phyloP scores from a whole-genome alignment of 1,139 yeast genomes.

The Yamadazyma triangularis region DNA sequence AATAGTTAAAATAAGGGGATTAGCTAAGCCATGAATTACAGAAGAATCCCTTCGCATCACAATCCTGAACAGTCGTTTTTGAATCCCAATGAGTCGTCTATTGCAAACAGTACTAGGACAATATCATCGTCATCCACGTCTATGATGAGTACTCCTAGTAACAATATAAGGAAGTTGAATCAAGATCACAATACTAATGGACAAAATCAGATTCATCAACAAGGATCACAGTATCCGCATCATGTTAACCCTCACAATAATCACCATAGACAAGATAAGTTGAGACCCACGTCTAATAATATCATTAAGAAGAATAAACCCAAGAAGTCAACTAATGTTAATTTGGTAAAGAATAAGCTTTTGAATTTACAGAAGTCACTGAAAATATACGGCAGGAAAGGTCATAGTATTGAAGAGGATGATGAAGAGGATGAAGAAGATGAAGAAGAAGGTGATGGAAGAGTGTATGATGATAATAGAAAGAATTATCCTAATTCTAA shows the following conservation, averaged over 20 bases:
- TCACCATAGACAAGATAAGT: constrained; percentile 2
- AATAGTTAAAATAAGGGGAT: no score
- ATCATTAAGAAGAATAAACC: constrained; percentile 11
- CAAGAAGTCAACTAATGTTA: constrained; percentile 18
- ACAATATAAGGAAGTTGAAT: constrained; percentile 22
- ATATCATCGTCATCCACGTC: constrained; percentile 27
- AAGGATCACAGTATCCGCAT: no score
- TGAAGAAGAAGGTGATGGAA: background rate
- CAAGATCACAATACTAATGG: constrained; percentile 11
- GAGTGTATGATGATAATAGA: background rate
- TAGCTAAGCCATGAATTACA: constrained; percentile 8
- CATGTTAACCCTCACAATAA: background rate
- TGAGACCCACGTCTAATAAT: constrained; percentile 7
- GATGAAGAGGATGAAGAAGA: constrained; percentile 5
- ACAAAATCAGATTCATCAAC: no score
- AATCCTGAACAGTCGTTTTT: constrained; percentile 15
- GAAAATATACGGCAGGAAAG: constrained; percentile 10
- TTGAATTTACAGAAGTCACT: constrained; percentile 26
- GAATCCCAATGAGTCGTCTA: constrained; percentile 17
- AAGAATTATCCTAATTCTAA: no score
- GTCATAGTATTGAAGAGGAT: constrained; percentile 1
- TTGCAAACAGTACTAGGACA: constrained; percentile 20
- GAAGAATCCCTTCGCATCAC: constrained; percentile 17
- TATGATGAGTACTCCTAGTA: constrained; percentile 32
- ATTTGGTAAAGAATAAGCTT: constrained; percentile 24